A percentile compares a stretch with the other conserved stretches of the same genome.
These are phyloP conservation scores for Jaltomata sinuosa DNA, from an alignment of 257 asterid genomes.

Conservation along the genomic window DNA sequence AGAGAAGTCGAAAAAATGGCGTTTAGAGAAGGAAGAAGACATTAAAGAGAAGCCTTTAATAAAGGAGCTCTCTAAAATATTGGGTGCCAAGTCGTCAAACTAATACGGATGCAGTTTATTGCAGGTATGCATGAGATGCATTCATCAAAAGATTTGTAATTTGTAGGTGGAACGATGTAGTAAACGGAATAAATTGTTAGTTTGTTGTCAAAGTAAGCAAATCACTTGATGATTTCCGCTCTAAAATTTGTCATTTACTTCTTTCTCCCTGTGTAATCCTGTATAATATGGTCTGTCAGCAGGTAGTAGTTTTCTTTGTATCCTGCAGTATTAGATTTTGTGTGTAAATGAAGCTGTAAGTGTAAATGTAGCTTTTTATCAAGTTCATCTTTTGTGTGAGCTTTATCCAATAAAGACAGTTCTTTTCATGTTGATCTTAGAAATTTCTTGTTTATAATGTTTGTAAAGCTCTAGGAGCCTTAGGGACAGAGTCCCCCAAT, in stretches of 20 bases:
- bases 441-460: background rate
- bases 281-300: background rate
- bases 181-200: background rate
- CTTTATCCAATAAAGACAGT: background rate
- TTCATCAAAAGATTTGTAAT: background rate
- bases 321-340: background rate
- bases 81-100: slow-evolving; percentile 39
- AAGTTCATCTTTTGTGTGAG: background rate
- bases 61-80: slow-evolving; percentile 60
- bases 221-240: background rate
- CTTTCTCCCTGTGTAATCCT: background rate
- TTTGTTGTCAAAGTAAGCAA: background rate
- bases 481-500: background rate
- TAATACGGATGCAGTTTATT: slow-evolving; percentile 3
- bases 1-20: slow-evolving; percentile 53
- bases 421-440: background rate
- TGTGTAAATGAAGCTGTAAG: background rate
- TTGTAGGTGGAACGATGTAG: background rate
- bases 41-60: slow-evolving; percentile 49
- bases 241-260: background rate
- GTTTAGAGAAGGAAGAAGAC: slow-evolving; percentile 33
- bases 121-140: background rate
- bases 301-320: background rate
- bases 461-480: background rate
- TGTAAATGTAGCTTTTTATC: background rate